Percentiles rank a stretch among this genome's conserved stretches.
Evolutionary conservation across 345 rosid species (phyloP).

Genomic region (Clausena lansium): DNA sequence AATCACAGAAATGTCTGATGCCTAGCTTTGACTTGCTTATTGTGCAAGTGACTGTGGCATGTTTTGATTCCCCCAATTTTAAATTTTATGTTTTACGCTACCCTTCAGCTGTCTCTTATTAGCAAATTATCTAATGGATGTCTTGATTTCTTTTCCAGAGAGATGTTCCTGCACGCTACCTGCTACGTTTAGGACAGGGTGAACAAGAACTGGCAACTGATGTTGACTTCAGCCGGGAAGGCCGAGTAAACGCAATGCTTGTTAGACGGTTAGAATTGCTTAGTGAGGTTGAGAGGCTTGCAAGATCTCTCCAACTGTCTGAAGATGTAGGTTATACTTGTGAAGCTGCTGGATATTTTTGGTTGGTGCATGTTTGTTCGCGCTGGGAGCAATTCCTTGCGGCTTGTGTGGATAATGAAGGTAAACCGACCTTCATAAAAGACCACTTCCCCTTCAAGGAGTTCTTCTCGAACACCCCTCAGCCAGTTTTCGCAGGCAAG

Average conservation of each 20-base stretch:
- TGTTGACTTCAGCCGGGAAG: conserved; percentile 95
- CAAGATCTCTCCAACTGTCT: conserved; percentile 88
- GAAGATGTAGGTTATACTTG: conserved; percentile 98
- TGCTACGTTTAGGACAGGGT: conserved; percentile 99
- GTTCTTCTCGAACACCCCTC: conserved; percentile 78
- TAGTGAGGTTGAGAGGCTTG: conserved; percentile 90
- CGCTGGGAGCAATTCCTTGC: conserved; percentile 98
- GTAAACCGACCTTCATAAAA: conserved; percentile 63
- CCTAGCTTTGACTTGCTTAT: neutral
- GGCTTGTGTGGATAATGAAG: conserved; percentile 78
- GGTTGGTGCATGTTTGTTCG: conserved; percentile 94
- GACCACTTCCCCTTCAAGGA: conserved; percentile 89
- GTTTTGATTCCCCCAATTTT: neutral
- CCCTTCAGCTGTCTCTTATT: neutral
- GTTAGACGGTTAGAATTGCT: conserved; percentile 91
- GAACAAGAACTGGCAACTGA: conserved; percentile 98
- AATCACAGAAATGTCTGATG: neutral
- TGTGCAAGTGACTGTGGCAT: neutral
- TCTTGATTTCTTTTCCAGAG: conserved; percentile 50
- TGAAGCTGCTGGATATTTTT: conserved; percentile 97
- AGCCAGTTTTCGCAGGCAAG: conserved; percentile 68
- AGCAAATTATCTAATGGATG: conserved; percentile 10
- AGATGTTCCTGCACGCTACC: conserved; percentile 94
- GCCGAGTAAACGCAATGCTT: conserved; percentile 96
- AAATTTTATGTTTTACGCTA: conserved; percentile 1